Conservation (phyloP, 2,329 filamentous ascomycete genomes). For the Colletotrichum sp. region DNA sequence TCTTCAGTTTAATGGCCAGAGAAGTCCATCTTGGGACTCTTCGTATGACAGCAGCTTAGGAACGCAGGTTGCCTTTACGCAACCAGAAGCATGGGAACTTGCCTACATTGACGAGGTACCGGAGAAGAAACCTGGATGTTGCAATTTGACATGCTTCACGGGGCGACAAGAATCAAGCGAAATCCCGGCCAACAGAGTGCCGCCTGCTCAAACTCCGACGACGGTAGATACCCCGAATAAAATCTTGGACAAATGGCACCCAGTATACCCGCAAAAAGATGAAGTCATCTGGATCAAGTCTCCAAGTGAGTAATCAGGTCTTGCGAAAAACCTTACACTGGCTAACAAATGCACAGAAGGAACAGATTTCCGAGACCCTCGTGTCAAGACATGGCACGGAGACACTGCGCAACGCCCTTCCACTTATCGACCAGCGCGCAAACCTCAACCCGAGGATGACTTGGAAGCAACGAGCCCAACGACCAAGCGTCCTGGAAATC, state of each 20-base stretch:
- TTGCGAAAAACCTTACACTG: background rate
- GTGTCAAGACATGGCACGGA: slow-evolving; percentile 15
- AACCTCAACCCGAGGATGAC: background rate
- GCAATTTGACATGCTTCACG: slow-evolving; percentile 2
- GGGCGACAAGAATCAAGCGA: background rate
- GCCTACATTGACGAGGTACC: slow-evolving; percentile 36
- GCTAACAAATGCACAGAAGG: background rate
- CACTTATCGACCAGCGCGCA: background rate
- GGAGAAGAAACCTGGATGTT: slow-evolving; percentile 22
- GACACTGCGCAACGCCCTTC: slow-evolving; percentile 9
- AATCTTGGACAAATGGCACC: slow-evolving; percentile 5
- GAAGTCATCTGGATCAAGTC: background rate
- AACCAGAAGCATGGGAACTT: slow-evolving; percentile 34
- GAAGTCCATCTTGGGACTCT: slow-evolving; percentile 1
- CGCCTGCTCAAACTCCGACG: background rate
- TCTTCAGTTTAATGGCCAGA: slow-evolving; percentile 19
- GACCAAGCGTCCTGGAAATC: background rate
- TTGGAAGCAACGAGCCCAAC: background rate
- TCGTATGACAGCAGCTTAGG: slow-evolving; percentile 24
- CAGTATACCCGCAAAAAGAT: slow-evolving; percentile 3
- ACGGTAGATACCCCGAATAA: slow-evolving; percentile 16
- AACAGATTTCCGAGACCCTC: background rate
- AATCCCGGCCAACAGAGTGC: background rate
- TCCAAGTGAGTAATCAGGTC: background rate
- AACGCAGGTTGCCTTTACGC: slow-evolving; percentile 36